These are phyloP conservation scores for Apophysomyces sp. DNA, from an alignment of 371 early-diverging fungal genomes.

Conservation along the genomic window DNA sequence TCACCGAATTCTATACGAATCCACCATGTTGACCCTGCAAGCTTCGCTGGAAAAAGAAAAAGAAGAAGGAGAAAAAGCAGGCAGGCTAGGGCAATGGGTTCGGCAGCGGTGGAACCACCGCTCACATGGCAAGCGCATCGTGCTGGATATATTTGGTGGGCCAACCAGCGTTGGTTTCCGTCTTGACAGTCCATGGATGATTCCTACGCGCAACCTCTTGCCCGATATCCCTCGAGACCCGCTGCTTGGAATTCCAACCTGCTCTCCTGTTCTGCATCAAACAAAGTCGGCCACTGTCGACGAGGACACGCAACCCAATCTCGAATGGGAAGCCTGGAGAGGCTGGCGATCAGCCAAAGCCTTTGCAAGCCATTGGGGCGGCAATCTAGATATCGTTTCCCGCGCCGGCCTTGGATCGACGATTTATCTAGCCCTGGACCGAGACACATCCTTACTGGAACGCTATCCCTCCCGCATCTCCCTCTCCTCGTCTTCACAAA, in stretches of 20 bases:
- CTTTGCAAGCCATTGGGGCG: slow-evolving; percentile 70
- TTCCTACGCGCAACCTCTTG: slow-evolving; percentile 14
- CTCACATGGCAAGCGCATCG: slow-evolving; percentile 25
- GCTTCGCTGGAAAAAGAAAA: slow-evolving; percentile 9
- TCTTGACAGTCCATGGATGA: slow-evolving; percentile 11
- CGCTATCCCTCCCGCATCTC: slow-evolving; percentile 34
- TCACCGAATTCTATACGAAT: slow-evolving; percentile 65
- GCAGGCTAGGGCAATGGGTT: slow-evolving; percentile 33
- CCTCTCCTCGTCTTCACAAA: slow-evolving; percentile 17
- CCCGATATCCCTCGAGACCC: slow-evolving; percentile 25
- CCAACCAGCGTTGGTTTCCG: slow-evolving; percentile 27
- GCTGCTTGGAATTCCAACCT: slow-evolving; percentile 26
- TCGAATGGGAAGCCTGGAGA: slow-evolving; percentile 20
- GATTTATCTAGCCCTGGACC: slow-evolving; percentile 65
- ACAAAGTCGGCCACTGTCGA: slow-evolving; percentile 45
- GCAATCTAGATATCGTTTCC: slow-evolving; percentile 63
- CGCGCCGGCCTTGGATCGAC: slow-evolving; percentile 74
- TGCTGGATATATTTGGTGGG: slow-evolving; percentile 23
- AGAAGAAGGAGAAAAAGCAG: slow-evolving; percentile 53
- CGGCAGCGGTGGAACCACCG: slow-evolving; percentile 3
- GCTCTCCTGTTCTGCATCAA: slow-evolving; percentile 50
- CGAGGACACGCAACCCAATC: slow-evolving; percentile 13
- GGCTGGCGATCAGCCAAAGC: slow-evolving; percentile 28
- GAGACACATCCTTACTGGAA: slow-evolving; percentile 44
- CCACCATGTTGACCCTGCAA: slow-evolving; percentile 55